phyloP scores from a whole-genome alignment of 2,329 filamentous ascomycete genomes.

The Cadophora sp. region DNA sequence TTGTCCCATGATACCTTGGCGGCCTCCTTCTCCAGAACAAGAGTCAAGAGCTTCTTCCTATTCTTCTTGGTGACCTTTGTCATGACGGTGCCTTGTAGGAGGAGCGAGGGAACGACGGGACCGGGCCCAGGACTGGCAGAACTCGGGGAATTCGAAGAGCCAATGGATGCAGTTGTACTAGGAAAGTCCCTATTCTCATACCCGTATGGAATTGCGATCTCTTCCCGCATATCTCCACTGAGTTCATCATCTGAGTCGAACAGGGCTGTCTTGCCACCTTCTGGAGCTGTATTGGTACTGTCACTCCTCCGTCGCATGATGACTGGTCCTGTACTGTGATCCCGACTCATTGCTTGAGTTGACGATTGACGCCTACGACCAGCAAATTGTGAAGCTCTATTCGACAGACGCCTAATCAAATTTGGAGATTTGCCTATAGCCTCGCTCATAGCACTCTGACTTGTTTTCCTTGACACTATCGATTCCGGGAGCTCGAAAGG shows the following conservation, averaged over 20 bases:
- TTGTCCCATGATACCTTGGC: constrained; percentile 91
- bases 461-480: constrained; percentile 65
- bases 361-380: constrained; percentile 78
- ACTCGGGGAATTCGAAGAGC: constrained; percentile 52
- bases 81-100: constrained; percentile 80
- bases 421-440: constrained; percentile 66
- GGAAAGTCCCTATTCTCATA: constrained; percentile 56
- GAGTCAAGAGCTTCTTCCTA: constrained; percentile 70
- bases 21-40: constrained; percentile 79
- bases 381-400: constrained; percentile 74
- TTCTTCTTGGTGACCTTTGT: constrained; percentile 86
- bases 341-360: constrained; percentile 76
- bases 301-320: constrained; percentile 88
- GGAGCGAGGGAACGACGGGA: constrained; percentile 76
- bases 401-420: constrained; percentile 85
- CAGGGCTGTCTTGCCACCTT: constrained; percentile 51
- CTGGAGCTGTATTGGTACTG: constrained; percentile 76
- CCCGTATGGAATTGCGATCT: constrained; percentile 47
- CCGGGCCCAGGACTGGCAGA: constrained; percentile 53
- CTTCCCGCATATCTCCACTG: constrained; percentile 56
- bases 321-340: constrained; percentile 88
- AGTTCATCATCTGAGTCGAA: constrained; percentile 65
- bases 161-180: constrained; percentile 55
- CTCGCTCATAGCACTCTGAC: constrained; percentile 69
- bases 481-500: constrained; percentile 77